These are phyloP conservation scores for Heterobasidion parviporum DNA, from an alignment of 1,284 basidiomycete genomes.

Conservation along the genomic window DNA sequence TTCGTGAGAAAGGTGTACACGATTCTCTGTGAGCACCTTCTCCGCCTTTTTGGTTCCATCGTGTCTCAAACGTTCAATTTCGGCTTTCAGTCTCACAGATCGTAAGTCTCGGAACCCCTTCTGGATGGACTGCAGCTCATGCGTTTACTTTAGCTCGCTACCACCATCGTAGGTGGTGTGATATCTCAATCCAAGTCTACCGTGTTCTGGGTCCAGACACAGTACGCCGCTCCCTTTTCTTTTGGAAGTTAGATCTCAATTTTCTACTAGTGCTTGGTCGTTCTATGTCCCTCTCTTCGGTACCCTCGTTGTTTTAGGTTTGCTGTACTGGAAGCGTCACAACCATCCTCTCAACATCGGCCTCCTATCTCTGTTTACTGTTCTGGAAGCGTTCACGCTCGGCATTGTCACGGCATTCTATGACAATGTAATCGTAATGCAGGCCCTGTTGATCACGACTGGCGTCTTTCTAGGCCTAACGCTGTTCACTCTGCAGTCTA, in stretches of 20 bases:
- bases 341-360: conserved; percentile 77
- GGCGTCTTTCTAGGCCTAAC: conserved; percentile 85
- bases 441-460: conserved; percentile 81
- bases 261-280: conserved; percentile 52
- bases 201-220: conserved; percentile 58
- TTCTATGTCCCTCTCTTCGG: conserved; percentile 72
- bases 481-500: conserved; percentile 80
- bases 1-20: conserved; percentile 79
- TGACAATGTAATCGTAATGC: conserved; percentile 71
- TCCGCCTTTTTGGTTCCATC: not conserved
- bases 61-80: too few relatives aligned
- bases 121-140: too few relatives aligned
- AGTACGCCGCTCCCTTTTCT: conserved; percentile 35
- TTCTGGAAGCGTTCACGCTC: conserved; percentile 74
- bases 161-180: conserved; percentile 57
- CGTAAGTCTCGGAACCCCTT: conserved; percentile 26
- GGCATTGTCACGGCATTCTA: conserved; percentile 74
- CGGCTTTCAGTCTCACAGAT: conserved; percentile 45
- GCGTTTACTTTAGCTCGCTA: conserved; percentile 42
- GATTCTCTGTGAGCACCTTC: conserved; percentile 58
- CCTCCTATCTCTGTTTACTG: conserved; percentile 70
- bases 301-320: conserved; percentile 65
- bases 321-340: conserved; percentile 85
- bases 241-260: not conserved
- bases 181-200: conserved; percentile 52